Percentiles rank a stretch among this genome's conserved stretches.
These are phyloP conservation scores for Nannizziopsis barbatae DNA, from an alignment of 2,329 filamentous ascomycete species.

Conservation along the genomic window DNA sequence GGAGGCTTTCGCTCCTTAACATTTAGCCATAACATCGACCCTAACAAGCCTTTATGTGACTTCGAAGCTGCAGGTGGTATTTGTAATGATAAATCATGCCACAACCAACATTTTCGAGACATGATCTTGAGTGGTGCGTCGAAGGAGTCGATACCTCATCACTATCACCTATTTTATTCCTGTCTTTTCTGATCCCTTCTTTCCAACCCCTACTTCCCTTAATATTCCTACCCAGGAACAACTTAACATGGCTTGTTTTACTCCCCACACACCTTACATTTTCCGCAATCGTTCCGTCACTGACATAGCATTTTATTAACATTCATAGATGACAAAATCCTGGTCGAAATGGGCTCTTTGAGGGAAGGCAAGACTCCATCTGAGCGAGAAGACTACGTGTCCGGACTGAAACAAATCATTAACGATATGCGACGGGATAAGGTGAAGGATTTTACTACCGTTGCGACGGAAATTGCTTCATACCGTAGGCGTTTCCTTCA, in stretches of 20 bases:
- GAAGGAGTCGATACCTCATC: slow-evolving; percentile 21
- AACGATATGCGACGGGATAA: slow-evolving; percentile 40
- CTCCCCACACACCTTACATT: background rate
- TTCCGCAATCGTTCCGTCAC: slow-evolving; percentile 15
- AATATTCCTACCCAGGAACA: background rate
- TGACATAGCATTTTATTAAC: slow-evolving; percentile 33
- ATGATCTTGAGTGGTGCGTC: slow-evolving; percentile 67
- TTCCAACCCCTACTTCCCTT: background rate
- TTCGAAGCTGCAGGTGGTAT: slow-evolving; percentile 58
- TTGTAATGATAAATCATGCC: slow-evolving; percentile 66
- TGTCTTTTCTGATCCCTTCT: background rate
- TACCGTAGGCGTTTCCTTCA: slow-evolving; percentile 42
- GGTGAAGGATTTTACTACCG: slow-evolving; percentile 41
- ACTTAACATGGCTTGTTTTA: background rate
- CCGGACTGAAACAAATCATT: slow-evolving; percentile 40
- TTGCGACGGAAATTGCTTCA: slow-evolving; percentile 40
- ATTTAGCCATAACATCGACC: slow-evolving; percentile 83
- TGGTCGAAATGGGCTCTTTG: slow-evolving; percentile 39
- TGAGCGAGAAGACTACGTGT: slow-evolving; percentile 35
- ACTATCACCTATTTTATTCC: background rate
- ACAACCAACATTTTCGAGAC: slow-evolving; percentile 66
- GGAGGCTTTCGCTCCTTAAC: slow-evolving; percentile 81
- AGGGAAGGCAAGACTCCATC: slow-evolving; percentile 37
- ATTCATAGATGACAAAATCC: slow-evolving; percentile 41
- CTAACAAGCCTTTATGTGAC: slow-evolving; percentile 61